Evolutionary conservation across 345 rosid genomes (phyloP).

Genomic region (Bruguiera parviflora): DNA sequence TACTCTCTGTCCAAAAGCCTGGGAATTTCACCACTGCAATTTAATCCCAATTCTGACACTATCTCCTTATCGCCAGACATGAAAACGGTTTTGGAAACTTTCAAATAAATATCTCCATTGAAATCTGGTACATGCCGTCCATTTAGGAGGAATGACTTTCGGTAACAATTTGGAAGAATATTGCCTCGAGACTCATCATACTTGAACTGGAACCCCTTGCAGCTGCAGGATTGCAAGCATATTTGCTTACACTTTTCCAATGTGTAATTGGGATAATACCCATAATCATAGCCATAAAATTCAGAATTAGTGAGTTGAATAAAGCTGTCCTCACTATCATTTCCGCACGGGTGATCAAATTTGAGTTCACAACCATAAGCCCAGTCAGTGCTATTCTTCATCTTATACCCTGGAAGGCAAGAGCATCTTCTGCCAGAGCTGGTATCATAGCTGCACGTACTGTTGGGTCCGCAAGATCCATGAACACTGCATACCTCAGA

Average conservation of each 20-base stretch:
- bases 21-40: not conserved
- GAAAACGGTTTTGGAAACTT: not conserved
- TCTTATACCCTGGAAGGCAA: conserved; percentile 28
- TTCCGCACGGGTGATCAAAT: conserved; percentile 15
- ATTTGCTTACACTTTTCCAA: not conserved
- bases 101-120: not conserved
- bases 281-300: conserved; percentile 7
- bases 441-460: conserved; percentile 26
- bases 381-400: conserved; percentile 24
- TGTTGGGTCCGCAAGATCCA: conserved; percentile 36
- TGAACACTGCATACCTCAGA: conserved; percentile 21
- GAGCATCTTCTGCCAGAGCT: conserved; percentile 26
- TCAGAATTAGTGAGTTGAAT: conserved; percentile 6
- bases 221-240: conserved; percentile 1
- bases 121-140: not conserved
- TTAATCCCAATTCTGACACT: not conserved
- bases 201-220: not conserved
- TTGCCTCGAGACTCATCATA: not conserved
- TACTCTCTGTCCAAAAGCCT: not conserved
- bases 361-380: conserved; percentile 30
- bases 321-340: conserved; percentile 8
- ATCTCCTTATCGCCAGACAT: not conserved
- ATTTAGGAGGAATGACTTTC: not conserved
- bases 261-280: not conserved
- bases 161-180: not conserved